Evolutionary conservation across 1,139 yeast species (phyloP).

Genomic region (Diutina catenulata): DNA sequence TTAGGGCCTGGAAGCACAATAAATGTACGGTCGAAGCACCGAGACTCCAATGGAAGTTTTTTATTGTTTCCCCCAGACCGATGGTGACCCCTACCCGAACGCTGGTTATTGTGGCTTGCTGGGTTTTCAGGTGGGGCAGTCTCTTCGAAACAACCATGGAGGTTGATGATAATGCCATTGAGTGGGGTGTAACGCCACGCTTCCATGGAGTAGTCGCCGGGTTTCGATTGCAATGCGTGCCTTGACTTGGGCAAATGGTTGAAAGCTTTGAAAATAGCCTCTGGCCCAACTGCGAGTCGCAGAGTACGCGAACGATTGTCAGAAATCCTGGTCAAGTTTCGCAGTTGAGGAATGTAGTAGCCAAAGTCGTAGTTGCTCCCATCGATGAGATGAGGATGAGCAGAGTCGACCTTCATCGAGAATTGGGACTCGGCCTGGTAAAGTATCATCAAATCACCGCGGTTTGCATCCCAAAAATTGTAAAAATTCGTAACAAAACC

Average conservation of each 20-base stretch:
- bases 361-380: constrained; percentile 38
- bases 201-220: constrained; percentile 66
- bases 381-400: constrained; percentile 39
- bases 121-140: constrained; percentile 35
- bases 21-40: constrained; percentile 83
- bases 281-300: constrained; percentile 63
- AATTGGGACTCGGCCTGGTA: constrained; percentile 82
- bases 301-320: constrained; percentile 41
- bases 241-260: constrained; percentile 60
- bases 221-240: constrained; percentile 54
- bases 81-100: constrained; percentile 7
- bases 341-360: constrained; percentile 54
- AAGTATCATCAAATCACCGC: constrained; percentile 56
- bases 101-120: constrained; percentile 9
- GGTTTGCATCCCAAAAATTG: constrained; percentile 70
- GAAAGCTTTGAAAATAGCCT: constrained; percentile 50
- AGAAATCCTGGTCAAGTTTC: constrained; percentile 66
- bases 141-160: constrained; percentile 84
- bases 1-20: constrained; percentile 64
- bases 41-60: constrained; percentile 37
- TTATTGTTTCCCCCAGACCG: constrained; percentile 14
- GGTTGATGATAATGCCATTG: constrained; percentile 60
- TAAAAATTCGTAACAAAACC: constrained; percentile 66
- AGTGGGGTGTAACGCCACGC: constrained; percentile 61
- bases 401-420: constrained; percentile 50